Base-by-base conservation (phyloP, 106 monocot genomes). In the Apostasia ramifera region DNA sequence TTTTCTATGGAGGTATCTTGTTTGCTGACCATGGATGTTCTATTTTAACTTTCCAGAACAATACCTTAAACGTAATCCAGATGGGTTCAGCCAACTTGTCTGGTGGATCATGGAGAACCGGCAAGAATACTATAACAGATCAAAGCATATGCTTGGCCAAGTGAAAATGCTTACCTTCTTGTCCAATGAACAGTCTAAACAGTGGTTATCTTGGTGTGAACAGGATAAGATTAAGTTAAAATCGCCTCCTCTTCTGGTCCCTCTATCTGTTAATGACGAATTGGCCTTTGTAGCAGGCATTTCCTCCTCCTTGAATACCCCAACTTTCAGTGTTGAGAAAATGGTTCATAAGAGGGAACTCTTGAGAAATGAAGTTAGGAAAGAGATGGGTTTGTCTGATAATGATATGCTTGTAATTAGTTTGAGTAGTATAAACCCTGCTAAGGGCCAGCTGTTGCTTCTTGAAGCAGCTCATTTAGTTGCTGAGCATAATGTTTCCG, bases 41-140 rank as follows among this genome's bases (percentile, higher is more conserved):
- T 13, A 60, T 72, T 48, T 62, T 61, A 44, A 46, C 9, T 7
- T 71, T 71, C 70, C 85, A 94, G 94, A 94, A 51, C 88, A 85
- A 76, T 91, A 94, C 75, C 68, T 91, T 59, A 39, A 65, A 53
- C 72, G 58, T 68, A 64, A 61, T 67, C 81, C 83, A 10, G 73
- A 85, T 73, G 79, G 74, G 45, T 79, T 85, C 12, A 79, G 73
- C 78, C 76, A 85, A 60, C 83, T 94, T 65, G 73, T 94, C 67
- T 91, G 94, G 94, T 94, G 91, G 94, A 94, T 94, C 73, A 94
- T 94, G 94, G 94, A 94, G 69, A 94, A 94, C 66, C 69, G 94
- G 14, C 78, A 81, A 45, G 94, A 88, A 52, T 94, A 94, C 62
- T 94, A 91, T 76, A 83, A 91, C 62, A 59, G 94, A 47, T 88